Evolutionary conservation across 2,329 filamentous ascomycete genomes (phyloP).

Genomic region (Alternaria alternata): DNA sequence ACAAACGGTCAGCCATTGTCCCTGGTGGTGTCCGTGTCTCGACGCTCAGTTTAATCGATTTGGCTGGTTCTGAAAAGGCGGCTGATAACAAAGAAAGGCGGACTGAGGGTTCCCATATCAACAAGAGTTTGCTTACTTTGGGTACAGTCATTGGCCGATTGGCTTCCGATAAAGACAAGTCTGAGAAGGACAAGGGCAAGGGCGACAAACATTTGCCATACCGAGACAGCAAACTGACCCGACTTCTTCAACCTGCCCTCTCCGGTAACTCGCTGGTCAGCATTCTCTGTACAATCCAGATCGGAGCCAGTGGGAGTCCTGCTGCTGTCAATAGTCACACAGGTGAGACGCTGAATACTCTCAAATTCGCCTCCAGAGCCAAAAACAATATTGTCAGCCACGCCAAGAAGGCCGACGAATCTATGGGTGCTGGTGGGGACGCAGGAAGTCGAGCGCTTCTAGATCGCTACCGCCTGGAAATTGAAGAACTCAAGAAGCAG

Average conservation of each 20-base stretch:
- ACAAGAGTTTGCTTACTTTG: slow-evolving; percentile 93
- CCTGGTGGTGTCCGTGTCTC: slow-evolving; percentile 95
- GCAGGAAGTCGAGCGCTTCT: slow-evolving; percentile 85
- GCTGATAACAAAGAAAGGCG: slow-evolving; percentile 94
- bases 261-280: slow-evolving; percentile 95
- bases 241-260: slow-evolving; percentile 88
- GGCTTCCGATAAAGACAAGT: slow-evolving; percentile 86
- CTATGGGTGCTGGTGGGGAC: slow-evolving; percentile 77
- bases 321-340: slow-evolving; percentile 78
- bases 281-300: slow-evolving; percentile 95
- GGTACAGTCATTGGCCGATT: slow-evolving; percentile 94
- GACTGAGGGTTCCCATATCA: slow-evolving; percentile 96
- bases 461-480: slow-evolving; percentile 94
- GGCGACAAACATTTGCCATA: slow-evolving; percentile 96
- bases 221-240: slow-evolving; percentile 95
- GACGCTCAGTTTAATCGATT: slow-evolving; percentile 92
- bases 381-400: slow-evolving; percentile 99
- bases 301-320: slow-evolving; percentile 76
- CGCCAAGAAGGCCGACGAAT: slow-evolving; percentile 93
- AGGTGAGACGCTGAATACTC: slow-evolving; percentile 88
- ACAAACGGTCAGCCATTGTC: slow-evolving; percentile 51
- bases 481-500: slow-evolving; percentile 79
- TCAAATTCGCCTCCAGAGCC: slow-evolving; percentile 95
- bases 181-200: slow-evolving; percentile 73
- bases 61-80: slow-evolving; percentile 94